Conservation (phyloP, 2,329 filamentous ascomycete genomes). For the Ophiostoma montium region DNA sequence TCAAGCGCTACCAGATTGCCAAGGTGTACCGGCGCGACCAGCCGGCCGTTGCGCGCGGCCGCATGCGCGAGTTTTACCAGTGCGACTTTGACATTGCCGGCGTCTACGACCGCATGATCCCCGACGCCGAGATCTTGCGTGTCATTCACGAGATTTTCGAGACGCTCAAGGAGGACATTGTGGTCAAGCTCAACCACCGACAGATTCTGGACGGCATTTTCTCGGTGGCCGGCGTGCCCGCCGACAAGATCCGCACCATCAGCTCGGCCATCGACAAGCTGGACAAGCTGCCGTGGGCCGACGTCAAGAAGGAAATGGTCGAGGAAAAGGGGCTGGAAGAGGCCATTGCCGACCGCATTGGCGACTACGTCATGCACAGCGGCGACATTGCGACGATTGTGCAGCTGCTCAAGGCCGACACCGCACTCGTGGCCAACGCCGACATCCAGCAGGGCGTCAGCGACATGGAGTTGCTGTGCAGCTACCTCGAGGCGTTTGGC, state of each 20-base stretch:
- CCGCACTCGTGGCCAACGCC: constrained; percentile 53
- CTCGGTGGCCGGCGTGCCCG: constrained; percentile 75
- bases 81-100: constrained; percentile 96
- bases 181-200: constrained; percentile 89
- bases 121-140: constrained; percentile 77
- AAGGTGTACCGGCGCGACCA: constrained; percentile 55
- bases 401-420: constrained; percentile 51
- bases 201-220: constrained; percentile 91
- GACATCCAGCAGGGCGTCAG: constrained; percentile 66
- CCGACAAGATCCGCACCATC: constrained; percentile 76
- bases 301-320: constrained; percentile 85
- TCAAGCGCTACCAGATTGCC: constrained; percentile 91
- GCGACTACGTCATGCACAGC: constrained; percentile 50
- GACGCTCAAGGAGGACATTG: constrained; percentile 52
- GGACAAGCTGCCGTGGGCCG: constrained; percentile 79
- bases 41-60: constrained; percentile 68
- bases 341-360: constrained; percentile 74
- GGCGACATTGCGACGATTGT: constrained; percentile 46
- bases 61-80: constrained; percentile 94
- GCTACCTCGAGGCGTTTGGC: constrained; percentile 67
- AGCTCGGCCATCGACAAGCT: constrained; percentile 92
- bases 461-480: constrained; percentile 69
- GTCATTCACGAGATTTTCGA: constrained; percentile 80
- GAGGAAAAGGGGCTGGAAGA: constrained; percentile 73
- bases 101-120: constrained; percentile 76